Percentiles rank a stretch among this genome's conserved stretches.
Conservation (phyloP, 78 protist genomes). For the Bodo saltans region DNA sequence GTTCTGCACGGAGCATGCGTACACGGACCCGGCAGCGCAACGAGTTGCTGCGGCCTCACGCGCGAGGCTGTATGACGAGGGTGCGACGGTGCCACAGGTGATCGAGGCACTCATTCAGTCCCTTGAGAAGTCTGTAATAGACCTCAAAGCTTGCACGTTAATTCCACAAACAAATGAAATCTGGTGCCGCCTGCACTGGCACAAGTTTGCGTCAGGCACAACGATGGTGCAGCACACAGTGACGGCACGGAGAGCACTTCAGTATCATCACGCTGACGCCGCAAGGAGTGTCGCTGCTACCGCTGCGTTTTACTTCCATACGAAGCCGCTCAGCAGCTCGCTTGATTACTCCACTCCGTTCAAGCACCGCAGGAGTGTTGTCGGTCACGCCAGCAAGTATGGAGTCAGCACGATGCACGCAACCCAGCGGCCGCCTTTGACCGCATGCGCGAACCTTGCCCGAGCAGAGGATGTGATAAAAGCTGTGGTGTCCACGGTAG, state of each 20-base stretch:
- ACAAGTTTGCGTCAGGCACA: not conserved
- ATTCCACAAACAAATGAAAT: not conserved
- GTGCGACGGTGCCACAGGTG: not conserved
- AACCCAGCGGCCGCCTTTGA: no score
- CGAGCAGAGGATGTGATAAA: no score
- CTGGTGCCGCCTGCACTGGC: not conserved
- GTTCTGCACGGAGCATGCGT: not conserved
- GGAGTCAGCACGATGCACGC: no score
- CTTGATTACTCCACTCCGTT: not conserved
- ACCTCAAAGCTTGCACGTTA: not conserved
- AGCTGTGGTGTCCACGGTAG: no score
- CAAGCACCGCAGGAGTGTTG: no score
- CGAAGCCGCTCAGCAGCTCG: not conserved
- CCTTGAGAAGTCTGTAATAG: not conserved
- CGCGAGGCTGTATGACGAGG: not conserved
- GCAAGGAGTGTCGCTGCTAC: no score
- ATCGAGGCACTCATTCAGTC: not conserved
- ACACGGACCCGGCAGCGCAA: not conserved
- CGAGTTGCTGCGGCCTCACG: not conserved
- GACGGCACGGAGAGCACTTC: no score
- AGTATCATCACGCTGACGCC: not conserved
- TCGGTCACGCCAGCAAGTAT: no score
- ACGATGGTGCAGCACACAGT: not conserved
- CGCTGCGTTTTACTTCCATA: not conserved
- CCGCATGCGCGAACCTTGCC: no score